phyloP scores from a whole-genome alignment of 352 stramenopile genomes.

The Plasmopara muralis region DNA sequence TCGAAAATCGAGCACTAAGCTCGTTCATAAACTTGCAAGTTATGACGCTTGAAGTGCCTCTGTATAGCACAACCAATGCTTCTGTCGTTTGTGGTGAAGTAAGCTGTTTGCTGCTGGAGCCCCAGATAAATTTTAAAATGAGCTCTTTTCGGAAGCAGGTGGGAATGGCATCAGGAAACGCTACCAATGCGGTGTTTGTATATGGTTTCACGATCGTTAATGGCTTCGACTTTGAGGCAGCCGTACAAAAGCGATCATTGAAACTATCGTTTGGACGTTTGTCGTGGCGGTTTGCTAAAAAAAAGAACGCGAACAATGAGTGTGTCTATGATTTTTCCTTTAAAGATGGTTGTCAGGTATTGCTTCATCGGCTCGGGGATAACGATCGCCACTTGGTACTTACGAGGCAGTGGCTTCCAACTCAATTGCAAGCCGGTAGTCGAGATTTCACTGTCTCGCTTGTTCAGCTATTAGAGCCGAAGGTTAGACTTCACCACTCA shows the following conservation, averaged over 20 bases:
- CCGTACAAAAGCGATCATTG: conserved; percentile 10
- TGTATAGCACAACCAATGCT: conserved; percentile 10
- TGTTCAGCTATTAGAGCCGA: conserved; percentile 37
- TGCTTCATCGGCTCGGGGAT: conserved; percentile 27
- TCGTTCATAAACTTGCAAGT: conserved; percentile 25
- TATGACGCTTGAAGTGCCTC: conserved; percentile 24
- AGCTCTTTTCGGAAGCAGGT: conserved; percentile 26
- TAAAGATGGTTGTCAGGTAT: conserved; percentile 19
- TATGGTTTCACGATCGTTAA: conserved; percentile 29
- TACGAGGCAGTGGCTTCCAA: conserved; percentile 17
- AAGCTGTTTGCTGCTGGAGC: conserved; percentile 22
- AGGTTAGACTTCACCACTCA: conserved; percentile 8
- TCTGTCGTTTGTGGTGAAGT: conserved; percentile 20
- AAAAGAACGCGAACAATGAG: conserved; percentile 5
- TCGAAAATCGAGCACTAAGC: conserved; percentile 18
- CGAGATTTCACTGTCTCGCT: conserved; percentile 16
- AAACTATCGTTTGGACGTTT: conserved; percentile 34
- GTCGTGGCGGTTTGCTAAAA: conserved; percentile 30
- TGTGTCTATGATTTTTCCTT: conserved; percentile 12
- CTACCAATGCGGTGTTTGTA: conserved; percentile 23
- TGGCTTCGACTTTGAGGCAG: conserved; percentile 3
- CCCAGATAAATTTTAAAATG: background rate
- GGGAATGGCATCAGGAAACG: conserved; percentile 17
- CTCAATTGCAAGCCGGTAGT: conserved; percentile 12
- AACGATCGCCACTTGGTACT: conserved; percentile 28